Percentiles rank a stretch among this genome's conserved stretches.
Evolutionary conservation across 2,329 filamentous ascomycete species (phyloP).

Genomic region (Aspergillus nomiae): DNA sequence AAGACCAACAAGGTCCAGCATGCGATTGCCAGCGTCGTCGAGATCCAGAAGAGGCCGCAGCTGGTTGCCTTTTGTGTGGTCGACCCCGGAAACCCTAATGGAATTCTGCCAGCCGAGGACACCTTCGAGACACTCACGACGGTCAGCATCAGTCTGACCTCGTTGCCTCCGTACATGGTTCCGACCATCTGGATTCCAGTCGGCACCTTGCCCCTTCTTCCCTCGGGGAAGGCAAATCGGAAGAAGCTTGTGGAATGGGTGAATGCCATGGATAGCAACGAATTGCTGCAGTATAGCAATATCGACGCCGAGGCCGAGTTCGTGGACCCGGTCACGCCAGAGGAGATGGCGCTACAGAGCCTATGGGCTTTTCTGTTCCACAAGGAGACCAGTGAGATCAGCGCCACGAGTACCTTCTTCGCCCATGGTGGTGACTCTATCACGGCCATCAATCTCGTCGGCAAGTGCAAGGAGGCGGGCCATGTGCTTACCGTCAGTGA

Average conservation of each 20-base stretch:
- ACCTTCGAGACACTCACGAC: background rate
- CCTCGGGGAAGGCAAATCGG: slow-evolving; percentile 10
- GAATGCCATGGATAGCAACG: slow-evolving; percentile 1
- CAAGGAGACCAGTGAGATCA: slow-evolving; percentile 4
- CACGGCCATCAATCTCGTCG: slow-evolving; percentile 18
- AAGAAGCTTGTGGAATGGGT: slow-evolving; percentile 7
- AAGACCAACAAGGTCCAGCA: background rate
- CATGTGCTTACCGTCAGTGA: slow-evolving; percentile 19
- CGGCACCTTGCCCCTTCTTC: slow-evolving; percentile 4
- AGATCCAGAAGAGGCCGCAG: slow-evolving; percentile 9
- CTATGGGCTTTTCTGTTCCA: slow-evolving; percentile 16
- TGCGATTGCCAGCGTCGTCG: slow-evolving; percentile 10
- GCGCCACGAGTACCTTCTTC: slow-evolving; percentile 11
- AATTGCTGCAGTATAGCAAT: slow-evolving; percentile 1
- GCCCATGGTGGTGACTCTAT: slow-evolving; percentile 22
- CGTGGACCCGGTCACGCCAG: background rate
- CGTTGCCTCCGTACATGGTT: slow-evolving; percentile 10
- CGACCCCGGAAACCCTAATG: background rate
- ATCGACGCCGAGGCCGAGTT: background rate
- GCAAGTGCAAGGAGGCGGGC: too few relatives aligned
- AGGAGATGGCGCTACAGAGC: slow-evolving; percentile 9
- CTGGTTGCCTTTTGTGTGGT: slow-evolving; percentile 13
- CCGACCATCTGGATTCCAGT: slow-evolving; percentile 8
- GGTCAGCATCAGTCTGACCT: background rate
- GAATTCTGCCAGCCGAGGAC: background rate